These are phyloP conservation scores for Pachysandra terminalis DNA, from an alignment of 164 flowering plant species.

Conservation along the genomic window DNA sequence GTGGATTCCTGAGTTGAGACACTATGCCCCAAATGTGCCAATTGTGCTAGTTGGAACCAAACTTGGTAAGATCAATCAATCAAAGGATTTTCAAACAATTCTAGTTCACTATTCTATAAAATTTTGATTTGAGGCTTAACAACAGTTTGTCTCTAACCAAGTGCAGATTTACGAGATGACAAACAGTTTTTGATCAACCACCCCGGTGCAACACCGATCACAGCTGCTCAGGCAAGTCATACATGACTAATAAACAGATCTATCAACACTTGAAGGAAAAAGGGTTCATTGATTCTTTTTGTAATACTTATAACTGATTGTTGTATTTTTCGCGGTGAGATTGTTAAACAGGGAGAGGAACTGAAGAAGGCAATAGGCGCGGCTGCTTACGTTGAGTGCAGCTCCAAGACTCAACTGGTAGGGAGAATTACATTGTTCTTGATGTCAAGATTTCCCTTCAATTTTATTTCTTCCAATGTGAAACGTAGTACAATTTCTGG, in stretches of 20 bases:
- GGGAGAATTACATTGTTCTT: neutral
- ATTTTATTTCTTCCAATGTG: too few species aligned
- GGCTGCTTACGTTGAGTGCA: conserved; percentile 57
- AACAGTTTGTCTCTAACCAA: neutral
- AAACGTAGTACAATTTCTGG: too few species aligned
- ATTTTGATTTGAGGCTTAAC: too few species aligned
- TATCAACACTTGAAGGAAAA: too few species aligned
- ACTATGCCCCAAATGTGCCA: conserved; percentile 50
- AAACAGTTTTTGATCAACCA: conserved; percentile 59
- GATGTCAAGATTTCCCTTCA: neutral
- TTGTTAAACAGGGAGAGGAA: conserved; percentile 52
- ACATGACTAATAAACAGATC: too few species aligned
- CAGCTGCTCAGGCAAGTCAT: conserved; percentile 54
- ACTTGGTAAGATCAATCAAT: conserved; percentile 33
- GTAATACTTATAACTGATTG: too few species aligned
- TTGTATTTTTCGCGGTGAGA: neutral
- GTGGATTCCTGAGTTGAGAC: conserved; percentile 62
- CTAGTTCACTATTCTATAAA: too few species aligned
- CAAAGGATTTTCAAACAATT: neutral
- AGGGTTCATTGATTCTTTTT: too few species aligned
- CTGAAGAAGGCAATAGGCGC: conserved; percentile 56
- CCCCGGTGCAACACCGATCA: conserved; percentile 61
- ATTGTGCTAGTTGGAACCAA: conserved; percentile 50
- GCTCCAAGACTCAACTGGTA: conserved; percentile 83
- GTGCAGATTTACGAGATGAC: conserved; percentile 60